Percentiles rank a stretch among this genome's conserved stretches.
Evolutionary conservation across 768 basidiomycete species (phyloP).

Genomic region (Coprinopsis sp.): DNA sequence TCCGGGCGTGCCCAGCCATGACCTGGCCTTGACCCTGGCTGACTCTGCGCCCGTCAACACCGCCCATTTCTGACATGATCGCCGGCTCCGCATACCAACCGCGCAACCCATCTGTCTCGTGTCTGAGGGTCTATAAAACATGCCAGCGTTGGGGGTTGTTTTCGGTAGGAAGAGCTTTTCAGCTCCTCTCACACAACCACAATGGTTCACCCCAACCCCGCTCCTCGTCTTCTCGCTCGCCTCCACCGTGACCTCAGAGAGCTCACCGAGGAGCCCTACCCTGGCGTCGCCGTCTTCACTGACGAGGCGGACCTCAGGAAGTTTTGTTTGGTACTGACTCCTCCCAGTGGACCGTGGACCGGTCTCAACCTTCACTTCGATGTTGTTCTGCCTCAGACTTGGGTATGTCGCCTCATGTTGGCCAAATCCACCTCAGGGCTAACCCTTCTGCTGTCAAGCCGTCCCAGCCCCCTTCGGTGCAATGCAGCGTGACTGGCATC

Average conservation of each 20-base stretch:
- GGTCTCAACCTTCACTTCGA: constrained; percentile 37
- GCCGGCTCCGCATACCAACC: no score
- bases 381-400: constrained; percentile 33
- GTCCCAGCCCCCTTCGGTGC: constrained; percentile 29
- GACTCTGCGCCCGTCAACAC: no score
- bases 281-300: constrained; percentile 37
- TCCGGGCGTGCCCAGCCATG: no score
- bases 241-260: constrained; percentile 38
- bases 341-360: constrained; percentile 42
- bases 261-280: constrained; percentile 37
- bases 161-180: not conserved
- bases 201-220: no score
- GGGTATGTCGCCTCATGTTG: constrained; percentile 23
- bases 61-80: no score
- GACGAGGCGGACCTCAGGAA: constrained; percentile 38
- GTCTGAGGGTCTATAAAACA: no score
- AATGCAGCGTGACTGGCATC: constrained; percentile 31
- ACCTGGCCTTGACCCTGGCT: no score
- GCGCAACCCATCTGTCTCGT: no score
- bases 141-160: not conserved
- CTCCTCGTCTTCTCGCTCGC: constrained; percentile 9
- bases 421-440: not conserved
- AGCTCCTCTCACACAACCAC: no score
- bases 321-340: constrained; percentile 41
- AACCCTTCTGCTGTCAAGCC: constrained; percentile 25